Base-by-base conservation (phyloP, 768 basidiomycete species). In the Leccinellum rugosiceps region DNA sequence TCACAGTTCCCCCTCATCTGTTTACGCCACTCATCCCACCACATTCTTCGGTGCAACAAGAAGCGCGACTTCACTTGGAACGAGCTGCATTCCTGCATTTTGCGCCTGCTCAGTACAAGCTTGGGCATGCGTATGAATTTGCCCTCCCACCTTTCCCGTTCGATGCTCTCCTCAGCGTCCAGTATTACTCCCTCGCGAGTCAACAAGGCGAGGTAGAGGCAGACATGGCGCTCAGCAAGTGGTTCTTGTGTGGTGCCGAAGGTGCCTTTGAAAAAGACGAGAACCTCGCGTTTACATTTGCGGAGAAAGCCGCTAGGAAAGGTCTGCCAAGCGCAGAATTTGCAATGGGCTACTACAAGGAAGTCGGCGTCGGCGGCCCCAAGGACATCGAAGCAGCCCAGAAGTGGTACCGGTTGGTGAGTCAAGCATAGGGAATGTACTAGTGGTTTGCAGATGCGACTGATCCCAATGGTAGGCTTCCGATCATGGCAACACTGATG, bases 161-260 rank as follows among this genome's bases (percentile, higher is more conserved):
- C 72, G 95, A 98, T 67, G 85, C 96, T 0, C 77, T 96, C 17
- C 76, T 96, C 35, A 88, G 86, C 53, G 94, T 98, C 21, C 92
- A 95, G 68, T 98, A 92, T 68, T 98, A 98, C 72, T 80, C 78
- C 8, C 76, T 90, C 13, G 92, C 91, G 0, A 87, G 85, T 56
- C 88, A 95, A 72, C 84, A 88, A 58, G 91, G 92, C 32, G 92
- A 97, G 71, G 79, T 82, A 23, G 94, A 98, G 70, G 96, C 96
- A 0, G 94, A 98, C 68, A 95, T 98, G 94, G 95, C 94, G 3
- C 80, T 98, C 53, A 87, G 85, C 72, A 98, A 97, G 74, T 98
- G 96, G 95, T 98, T 97, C 77, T 75, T 98, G 50, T 95, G 94
- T 68, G 95, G 95, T 4, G 85, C 87, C 0, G 79, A 81, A 34